These are phyloP conservation scores for Rhodosporidiobolus odoratus DNA, from an alignment of 768 basidiomycete genomes.

Conservation along the genomic window DNA sequence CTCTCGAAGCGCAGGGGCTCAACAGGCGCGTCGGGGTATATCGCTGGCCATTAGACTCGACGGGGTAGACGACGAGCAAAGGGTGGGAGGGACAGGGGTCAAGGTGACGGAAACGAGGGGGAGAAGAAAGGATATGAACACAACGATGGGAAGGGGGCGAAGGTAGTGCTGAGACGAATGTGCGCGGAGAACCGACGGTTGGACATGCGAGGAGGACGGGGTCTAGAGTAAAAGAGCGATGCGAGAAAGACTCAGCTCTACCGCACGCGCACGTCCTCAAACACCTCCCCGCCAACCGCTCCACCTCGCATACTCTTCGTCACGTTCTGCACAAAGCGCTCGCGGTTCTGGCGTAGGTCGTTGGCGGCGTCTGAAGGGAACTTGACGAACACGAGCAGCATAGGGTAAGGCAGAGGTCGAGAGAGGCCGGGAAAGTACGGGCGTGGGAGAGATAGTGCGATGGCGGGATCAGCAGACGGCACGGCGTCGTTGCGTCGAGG, in stretches of 20 bases:
- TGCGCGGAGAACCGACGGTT: no score
- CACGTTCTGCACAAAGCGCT: constrained; percentile 77
- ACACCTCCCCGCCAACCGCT: constrained; percentile 68
- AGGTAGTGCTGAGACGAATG: no score
- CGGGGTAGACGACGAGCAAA: no score
- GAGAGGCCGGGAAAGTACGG: neutral
- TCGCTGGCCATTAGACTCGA: no score
- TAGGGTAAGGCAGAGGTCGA: neutral
- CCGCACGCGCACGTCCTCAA: constrained; percentile 59
- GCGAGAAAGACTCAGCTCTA: neutral
- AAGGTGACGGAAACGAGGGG: no score
- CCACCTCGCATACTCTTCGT: constrained; percentile 79
- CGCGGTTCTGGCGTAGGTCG: constrained; percentile 82
- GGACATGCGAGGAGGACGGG: neutral
- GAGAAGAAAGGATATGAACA: no score
- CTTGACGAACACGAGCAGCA: neutral
- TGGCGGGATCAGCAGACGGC: no score
- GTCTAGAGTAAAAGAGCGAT: neutral
- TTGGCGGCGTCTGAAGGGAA: constrained; percentile 75
- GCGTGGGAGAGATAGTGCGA: neutral
- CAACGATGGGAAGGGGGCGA: neutral
- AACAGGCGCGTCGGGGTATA: no score
- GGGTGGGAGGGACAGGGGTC: no score
- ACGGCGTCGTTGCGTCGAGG: no score
- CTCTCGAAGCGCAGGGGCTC: no score